Percentiles rank a stretch among this genome's conserved stretches.
These are phyloP conservation scores for Lipomyces mesembrius DNA, from an alignment of 805 yeast genomes.

Conservation along the genomic window DNA sequence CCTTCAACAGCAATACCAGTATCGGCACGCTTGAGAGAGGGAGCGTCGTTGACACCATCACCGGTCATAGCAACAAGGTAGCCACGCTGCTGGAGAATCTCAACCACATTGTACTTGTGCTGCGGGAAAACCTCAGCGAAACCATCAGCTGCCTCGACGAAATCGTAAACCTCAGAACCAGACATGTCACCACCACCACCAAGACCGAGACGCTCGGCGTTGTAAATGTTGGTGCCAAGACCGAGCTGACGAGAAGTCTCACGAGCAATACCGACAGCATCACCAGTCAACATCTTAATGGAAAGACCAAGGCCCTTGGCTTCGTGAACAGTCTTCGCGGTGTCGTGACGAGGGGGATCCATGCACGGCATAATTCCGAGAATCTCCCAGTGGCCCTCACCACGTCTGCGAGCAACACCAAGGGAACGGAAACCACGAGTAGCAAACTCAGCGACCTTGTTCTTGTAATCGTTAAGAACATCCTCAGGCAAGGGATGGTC, in stretches of 20 bases:
- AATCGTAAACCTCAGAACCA: constrained; percentile 68
- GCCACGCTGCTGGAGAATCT: constrained; percentile 66
- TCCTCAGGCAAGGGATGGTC: constrained; percentile 96
- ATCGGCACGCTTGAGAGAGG: constrained; percentile 70
- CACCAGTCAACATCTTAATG: constrained; percentile 98
- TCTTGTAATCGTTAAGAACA: constrained; percentile 90
- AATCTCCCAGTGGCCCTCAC: constrained; percentile 98
- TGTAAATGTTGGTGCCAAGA: constrained; percentile 93
- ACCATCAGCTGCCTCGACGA: constrained; percentile 91
- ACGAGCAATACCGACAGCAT: constrained; percentile 98
- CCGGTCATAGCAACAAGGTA: constrained; percentile 73
- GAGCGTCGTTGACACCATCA: constrained; percentile 73
- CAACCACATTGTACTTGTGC: constrained; percentile 69
- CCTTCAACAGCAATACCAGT: constrained; percentile 84
- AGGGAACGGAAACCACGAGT: constrained; percentile 97
- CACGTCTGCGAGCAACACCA: constrained; percentile 99
- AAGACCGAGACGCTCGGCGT: constrained; percentile 95
- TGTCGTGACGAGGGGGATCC: constrained; percentile 99
- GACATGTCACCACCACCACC: constrained; percentile 78
- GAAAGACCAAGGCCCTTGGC: constrained; percentile 90
- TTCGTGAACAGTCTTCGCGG: constrained; percentile 91
- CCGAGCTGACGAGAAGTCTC: constrained; percentile 98
- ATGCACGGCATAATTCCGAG: constrained; percentile 98
- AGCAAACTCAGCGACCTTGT: constrained; percentile 97
- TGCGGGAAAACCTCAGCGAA: constrained; percentile 76